Percentiles rank a stretch among this genome's conserved stretches.
phyloP scores from a whole-genome alignment of 306 rosid species.

The Sicyos baderoa region DNA sequence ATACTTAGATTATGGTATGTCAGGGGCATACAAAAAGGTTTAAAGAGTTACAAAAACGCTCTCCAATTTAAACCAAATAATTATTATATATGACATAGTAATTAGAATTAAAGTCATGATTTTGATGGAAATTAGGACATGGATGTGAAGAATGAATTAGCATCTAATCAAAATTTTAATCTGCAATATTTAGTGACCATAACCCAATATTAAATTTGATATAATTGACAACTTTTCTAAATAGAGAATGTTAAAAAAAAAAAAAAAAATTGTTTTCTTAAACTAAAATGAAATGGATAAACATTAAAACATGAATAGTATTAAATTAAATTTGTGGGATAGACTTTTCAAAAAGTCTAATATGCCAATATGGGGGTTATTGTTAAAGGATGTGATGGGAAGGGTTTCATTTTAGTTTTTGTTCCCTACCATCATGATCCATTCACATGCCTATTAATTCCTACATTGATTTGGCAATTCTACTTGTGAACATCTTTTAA shows the following conservation, averaged over 20 bases:
- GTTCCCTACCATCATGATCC: conserved; percentile 17
- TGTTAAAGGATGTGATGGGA: conserved; percentile 11
- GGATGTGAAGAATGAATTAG: background rate
- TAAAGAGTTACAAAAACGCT: too few relatives aligned
- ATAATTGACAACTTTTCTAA: too few relatives aligned
- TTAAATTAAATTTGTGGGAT: conserved; percentile 3
- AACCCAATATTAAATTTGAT: too few relatives aligned
- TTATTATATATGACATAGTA: background rate
- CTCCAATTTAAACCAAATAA: too few relatives aligned
- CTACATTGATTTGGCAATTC: conserved; percentile 15
- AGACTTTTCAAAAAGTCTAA: background rate
- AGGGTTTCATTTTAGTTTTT: background rate
- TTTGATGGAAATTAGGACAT: background rate
- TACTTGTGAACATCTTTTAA: background rate
- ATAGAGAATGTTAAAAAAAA: too few relatives aligned
- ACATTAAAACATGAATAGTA: background rate
- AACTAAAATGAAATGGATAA: conserved; percentile 1
- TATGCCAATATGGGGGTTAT: background rate
- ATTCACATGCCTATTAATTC: conserved; percentile 15
- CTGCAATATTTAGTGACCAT: background rate
- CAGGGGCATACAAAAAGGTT: too few relatives aligned
- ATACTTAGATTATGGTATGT: too few relatives aligned
- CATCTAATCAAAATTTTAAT: background rate
- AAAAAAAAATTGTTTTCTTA: too few relatives aligned
- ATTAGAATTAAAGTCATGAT: background rate